Evolutionary conservation across 2,329 filamentous ascomycete species (phyloP), one percentile per base, ranked within the genome.

Genomic region (Verticillium longisporum): DNA sequence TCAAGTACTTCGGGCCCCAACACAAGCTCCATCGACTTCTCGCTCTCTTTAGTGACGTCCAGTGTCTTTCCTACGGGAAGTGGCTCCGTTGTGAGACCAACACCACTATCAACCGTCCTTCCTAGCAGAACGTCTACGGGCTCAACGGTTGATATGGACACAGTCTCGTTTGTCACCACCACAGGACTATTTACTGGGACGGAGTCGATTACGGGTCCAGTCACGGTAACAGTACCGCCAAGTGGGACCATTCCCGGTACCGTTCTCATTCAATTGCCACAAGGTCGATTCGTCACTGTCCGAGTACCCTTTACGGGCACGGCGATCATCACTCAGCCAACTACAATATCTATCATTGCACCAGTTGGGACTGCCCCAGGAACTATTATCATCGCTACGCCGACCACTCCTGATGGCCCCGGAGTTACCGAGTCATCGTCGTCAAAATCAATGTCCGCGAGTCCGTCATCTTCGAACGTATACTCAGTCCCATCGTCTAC

Each of bases 181-280:
- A 61, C 64, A 7, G 56, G 56, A 11, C 36, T 63, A 53, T 59
- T 60, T 15, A 61, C 38, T 7, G 63, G 59, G 4, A 34, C 34
- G 4, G 59, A 45, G 1, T 54, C 54, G 15, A 14, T 60, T 1
- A 31, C 45, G 1, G 50, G 26, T 2, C 21, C 58, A 6, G 62
- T 61, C 0, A 65, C 62, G 1, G 65, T 65, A 2, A 62, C 62
- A 15, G 64, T 65, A 0, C 55, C 60, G 6, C 62, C 63, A 0
- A 64, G 58, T 36, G 63, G 62, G 13, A 62, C 60, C 1, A 53
- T 32, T 4, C 55, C 59, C 2, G 65, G 62, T 6, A 64, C 58
- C 1, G 62, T 64, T 1, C n/a, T 66, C 0, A 37, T 65, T 10
- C 50, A 18, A 13, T 61, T 50, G n/a, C 62, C 62, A 9, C 45